These are phyloP conservation scores for Phlebopus sp. DNA, from an alignment of 1,284 basidiomycete genomes.

Conservation along the genomic window DNA sequence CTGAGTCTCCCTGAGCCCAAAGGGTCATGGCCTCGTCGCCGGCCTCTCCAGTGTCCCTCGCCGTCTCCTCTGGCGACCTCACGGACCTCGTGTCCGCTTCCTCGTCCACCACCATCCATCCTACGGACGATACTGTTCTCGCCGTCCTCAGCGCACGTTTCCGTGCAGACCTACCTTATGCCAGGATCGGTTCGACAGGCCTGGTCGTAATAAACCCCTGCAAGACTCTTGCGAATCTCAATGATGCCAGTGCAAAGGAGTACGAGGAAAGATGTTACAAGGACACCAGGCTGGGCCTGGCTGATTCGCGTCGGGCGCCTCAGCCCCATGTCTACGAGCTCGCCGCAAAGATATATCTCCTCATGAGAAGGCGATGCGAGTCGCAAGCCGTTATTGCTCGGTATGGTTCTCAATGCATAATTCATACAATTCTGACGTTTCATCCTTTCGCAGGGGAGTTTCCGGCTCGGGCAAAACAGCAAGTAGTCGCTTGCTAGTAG, in stretches of 20 bases:
- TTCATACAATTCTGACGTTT: slow-evolving; percentile 14
- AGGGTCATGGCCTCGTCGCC: slow-evolving; percentile 40
- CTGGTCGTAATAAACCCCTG: slow-evolving; percentile 86
- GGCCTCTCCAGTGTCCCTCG: slow-evolving; percentile 35
- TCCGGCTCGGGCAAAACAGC: slow-evolving; percentile 88
- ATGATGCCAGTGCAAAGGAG: slow-evolving; percentile 78
- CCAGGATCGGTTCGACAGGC: slow-evolving; percentile 68
- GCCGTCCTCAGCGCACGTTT: slow-evolving; percentile 80
- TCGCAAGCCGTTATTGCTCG: slow-evolving; percentile 81
- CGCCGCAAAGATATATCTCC: slow-evolving; percentile 78
- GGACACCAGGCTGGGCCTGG: slow-evolving; percentile 65
- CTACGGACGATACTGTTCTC: slow-evolving; percentile 80
- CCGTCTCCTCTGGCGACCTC: slow-evolving; percentile 61
- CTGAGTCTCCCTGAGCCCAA: background rate
- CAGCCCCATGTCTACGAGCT: slow-evolving; percentile 89
- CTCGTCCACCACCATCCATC: slow-evolving; percentile 64
- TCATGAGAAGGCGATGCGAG: slow-evolving; percentile 77
- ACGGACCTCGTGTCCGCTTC: slow-evolving; percentile 67
- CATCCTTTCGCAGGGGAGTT: slow-evolving; percentile 60
- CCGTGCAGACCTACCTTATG: slow-evolving; percentile 82
- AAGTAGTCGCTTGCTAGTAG: slow-evolving; percentile 70
- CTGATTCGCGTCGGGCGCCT: slow-evolving; percentile 57
- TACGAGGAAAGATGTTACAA: slow-evolving; percentile 81
- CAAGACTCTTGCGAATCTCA: slow-evolving; percentile 77
- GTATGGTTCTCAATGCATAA: slow-evolving; percentile 42